Evolutionary conservation across 2,329 filamentous ascomycete genomes (phyloP).

Genomic region (Cercospora canescens): DNA sequence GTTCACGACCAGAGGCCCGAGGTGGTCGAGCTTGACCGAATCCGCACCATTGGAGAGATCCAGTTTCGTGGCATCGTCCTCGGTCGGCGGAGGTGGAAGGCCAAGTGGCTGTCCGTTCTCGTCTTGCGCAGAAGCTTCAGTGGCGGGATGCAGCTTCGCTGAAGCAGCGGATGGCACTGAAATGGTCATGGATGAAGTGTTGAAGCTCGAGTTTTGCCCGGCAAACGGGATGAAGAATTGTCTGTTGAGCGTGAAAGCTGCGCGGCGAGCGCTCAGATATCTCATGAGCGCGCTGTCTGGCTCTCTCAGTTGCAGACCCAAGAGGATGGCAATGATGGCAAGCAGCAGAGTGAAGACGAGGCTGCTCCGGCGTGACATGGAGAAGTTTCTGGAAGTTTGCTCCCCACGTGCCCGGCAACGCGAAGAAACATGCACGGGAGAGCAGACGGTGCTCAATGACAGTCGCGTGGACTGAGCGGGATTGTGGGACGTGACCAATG

Average conservation of each 20-base stretch:
- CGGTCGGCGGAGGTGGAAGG: slow-evolving; percentile 27
- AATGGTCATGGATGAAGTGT: not conserved
- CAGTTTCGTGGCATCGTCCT: slow-evolving; percentile 35
- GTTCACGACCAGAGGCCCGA: slow-evolving; percentile 75
- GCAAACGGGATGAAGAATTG: slow-evolving; percentile 5
- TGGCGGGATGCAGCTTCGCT: not conserved
- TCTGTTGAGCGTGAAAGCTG: not conserved
- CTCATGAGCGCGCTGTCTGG: slow-evolving; percentile 16
- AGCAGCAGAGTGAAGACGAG: not conserved
- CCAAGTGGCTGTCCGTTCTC: slow-evolving; percentile 16
- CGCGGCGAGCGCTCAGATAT: not conserved
- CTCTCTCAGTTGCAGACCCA: slow-evolving; percentile 7
- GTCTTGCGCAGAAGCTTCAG: not conserved
- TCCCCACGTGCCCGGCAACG: not conserved
- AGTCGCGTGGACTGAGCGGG: no score
- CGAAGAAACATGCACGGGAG: not conserved
- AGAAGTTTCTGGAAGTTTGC: slow-evolving; percentile 3
- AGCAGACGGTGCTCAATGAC: not conserved
- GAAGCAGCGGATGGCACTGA: not conserved
- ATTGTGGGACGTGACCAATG: not conserved
- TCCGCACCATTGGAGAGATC: slow-evolving; percentile 36
- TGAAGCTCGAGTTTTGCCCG: not conserved
- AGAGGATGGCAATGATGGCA: slow-evolving; percentile 1
- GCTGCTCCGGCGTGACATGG: slow-evolving; percentile 11
- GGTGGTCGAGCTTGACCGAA: slow-evolving; percentile 61